Conservation (phyloP, 352 stramenopile species). For the Phytophthora syringae region DNA sequence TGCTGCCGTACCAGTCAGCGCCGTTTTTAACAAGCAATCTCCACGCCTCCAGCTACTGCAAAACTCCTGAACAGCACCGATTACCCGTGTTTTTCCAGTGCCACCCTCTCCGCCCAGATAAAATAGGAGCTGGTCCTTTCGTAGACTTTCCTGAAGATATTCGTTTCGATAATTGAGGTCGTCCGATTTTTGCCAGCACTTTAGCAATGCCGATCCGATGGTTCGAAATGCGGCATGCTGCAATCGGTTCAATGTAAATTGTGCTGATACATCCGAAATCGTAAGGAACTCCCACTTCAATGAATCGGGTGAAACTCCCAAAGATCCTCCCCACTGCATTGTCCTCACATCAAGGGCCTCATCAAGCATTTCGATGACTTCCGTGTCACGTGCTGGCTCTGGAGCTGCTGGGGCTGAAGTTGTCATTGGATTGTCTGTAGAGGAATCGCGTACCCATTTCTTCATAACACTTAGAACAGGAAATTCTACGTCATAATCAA, state of each 20-base stretch:
- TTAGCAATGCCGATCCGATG: neutral
- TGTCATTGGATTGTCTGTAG: neutral
- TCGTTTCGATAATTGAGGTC: neutral
- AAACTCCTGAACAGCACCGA: neutral
- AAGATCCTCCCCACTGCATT: no score
- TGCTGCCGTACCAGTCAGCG: neutral
- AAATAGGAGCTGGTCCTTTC: neutral
- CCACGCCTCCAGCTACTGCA: neutral
- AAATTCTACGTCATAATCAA: no score
- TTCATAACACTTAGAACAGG: no score
- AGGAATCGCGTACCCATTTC: neutral
- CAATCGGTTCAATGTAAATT: neutral
- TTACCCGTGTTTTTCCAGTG: neutral
- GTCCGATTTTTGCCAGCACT: neutral
- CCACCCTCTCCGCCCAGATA: neutral
- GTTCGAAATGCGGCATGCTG: neutral
- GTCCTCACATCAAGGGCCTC: no score
- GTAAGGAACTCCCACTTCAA: no score
- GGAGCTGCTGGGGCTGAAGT: neutral
- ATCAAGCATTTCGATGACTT: neutral
- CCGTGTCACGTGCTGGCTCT: neutral
- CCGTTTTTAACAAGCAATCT: neutral
- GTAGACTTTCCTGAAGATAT: neutral
- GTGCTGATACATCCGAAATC: neutral
- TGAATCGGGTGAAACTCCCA: no score